Conservation (phyloP, 2,329 filamentous ascomycete genomes). For the Fusarium compactum region DNA sequence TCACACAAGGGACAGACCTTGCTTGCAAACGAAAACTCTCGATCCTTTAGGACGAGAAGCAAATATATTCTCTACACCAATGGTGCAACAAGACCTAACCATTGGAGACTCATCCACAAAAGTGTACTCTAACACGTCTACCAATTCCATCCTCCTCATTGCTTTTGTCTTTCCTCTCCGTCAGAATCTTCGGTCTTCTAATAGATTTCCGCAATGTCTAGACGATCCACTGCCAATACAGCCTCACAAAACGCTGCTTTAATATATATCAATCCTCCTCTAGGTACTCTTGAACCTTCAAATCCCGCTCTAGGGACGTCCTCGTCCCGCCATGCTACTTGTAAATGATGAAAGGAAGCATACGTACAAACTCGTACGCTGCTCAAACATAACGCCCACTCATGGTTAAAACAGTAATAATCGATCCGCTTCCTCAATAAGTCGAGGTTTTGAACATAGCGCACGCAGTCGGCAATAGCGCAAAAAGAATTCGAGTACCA, state of each 20-base stretch:
- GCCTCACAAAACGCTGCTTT: slow-evolving; percentile 6
- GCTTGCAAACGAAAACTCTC: background rate
- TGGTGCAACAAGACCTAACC: slow-evolving; percentile 6
- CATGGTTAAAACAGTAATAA: slow-evolving; percentile 24
- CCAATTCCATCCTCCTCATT: background rate
- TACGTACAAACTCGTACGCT: slow-evolving; percentile 12
- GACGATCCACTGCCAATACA: slow-evolving; percentile 4
- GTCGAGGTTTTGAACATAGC: background rate
- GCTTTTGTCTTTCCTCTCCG: slow-evolving; percentile 18
- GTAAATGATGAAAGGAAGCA: slow-evolving; percentile 12
- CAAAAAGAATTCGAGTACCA: slow-evolving; percentile 6
- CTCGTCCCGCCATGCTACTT: slow-evolving; percentile 36
- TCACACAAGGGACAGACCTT: background rate
- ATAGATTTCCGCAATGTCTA: slow-evolving; percentile 23
- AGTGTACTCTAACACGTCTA: slow-evolving; percentile 6
- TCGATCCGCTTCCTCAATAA: slow-evolving; percentile 5
- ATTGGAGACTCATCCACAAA: slow-evolving; percentile 13
- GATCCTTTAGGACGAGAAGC: slow-evolving; percentile 11
- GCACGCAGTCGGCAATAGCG: slow-evolving; percentile 2
- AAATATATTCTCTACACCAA: slow-evolving; percentile 23
- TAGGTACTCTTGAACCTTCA: slow-evolving; percentile 5
- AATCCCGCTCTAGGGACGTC: slow-evolving; percentile 23
- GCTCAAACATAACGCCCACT: slow-evolving; percentile 35
- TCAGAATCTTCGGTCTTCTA: slow-evolving; percentile 20
- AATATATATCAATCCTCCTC: slow-evolving; percentile 9